These are phyloP conservation scores for Clonostachys rosea DNA, from an alignment of 2,329 filamentous ascomycete species.

Conservation along the genomic window DNA sequence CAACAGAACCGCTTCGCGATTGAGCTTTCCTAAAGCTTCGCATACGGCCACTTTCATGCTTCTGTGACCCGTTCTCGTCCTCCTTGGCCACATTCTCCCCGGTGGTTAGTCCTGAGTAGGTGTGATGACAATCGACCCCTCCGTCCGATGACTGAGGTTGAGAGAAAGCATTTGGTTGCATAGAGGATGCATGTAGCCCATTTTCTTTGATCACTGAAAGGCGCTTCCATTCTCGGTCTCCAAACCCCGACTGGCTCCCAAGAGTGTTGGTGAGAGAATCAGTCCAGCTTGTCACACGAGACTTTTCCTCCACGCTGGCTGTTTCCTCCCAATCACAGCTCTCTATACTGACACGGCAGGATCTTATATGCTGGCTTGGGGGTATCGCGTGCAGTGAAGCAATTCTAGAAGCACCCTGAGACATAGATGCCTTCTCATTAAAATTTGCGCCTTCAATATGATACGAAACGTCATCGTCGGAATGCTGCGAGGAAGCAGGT, in stretches of 20 bases:
- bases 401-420: conserved; percentile 39
- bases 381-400: conserved; percentile 44
- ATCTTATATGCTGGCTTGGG: conserved; percentile 39
- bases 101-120: conserved; percentile 60
- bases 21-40: conserved; percentile 3
- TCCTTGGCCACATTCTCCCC: conserved; percentile 31
- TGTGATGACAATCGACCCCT: conserved; percentile 46
- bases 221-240: conserved; percentile 47
- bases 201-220: conserved; percentile 62
- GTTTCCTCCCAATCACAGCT: conserved; percentile 35
- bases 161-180: conserved; percentile 11
- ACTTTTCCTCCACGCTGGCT: conserved; percentile 43
- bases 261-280: conserved; percentile 57
- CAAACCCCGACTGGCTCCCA: conserved; percentile 29
- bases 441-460: background rate
- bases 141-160: conserved; percentile 9
- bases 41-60: conserved; percentile 1
- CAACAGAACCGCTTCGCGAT: conserved; percentile 7
- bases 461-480: background rate
- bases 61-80: conserved; percentile 2
- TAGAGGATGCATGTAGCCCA: conserved; percentile 30
- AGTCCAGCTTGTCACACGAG: conserved; percentile 70
- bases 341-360: conserved; percentile 50
- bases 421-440: conserved; percentile 38
- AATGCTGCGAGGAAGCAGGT: no score